Base-by-base conservation (phyloP, 139 green algal genomes). In the Dunaliella primolecta region DNA sequence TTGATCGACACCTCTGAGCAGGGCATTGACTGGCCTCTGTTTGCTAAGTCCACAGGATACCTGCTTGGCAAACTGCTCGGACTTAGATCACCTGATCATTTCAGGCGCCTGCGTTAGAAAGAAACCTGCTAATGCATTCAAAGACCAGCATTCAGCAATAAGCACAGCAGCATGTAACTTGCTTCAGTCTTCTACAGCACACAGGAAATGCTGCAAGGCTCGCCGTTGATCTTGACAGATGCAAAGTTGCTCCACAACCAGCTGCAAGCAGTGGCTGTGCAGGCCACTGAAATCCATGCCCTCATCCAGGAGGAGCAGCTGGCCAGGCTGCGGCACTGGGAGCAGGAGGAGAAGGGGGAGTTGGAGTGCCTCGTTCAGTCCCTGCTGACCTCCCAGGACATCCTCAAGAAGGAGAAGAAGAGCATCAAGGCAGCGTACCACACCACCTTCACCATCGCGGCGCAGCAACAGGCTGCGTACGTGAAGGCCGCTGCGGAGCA, bases 401-500 rank as follows among this genome's bases (percentile, higher is more conserved):
- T 89, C 11, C 38, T 89, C 11, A 81, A 86, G 29, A 86, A 86
- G 46, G 86, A 89, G 0, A 86, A 86, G 57, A 86, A 85, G 81
- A 57, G 75, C 3, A 36, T 88, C 1, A 76, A 78, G 29, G 78
- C 82, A 0, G 85, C 86, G 46, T 64, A 46, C 79, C 81, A 2
- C 36, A 72, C 20, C 79, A 80, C 1, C 80, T 83, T 36, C 64
- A 85, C 7, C 32, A 32, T 29, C n/a, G 46, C 27, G 29, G 56
- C 0, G 78, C 38, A 36, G n/a, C 84, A 27, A 0, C 34, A 46
- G 23, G 7, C 32, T 32, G 7, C 29, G 79, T 46, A 74, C 2
- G 24, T 38, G 0, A 1, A 56, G 2, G 21, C 56, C 30, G 30
- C 30, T 38, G 23, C 70, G 30, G 34, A 36, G 25, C 34, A 46